Base-by-base conservation (phyloP, 2,329 filamentous ascomycete species). In the Claviceps quebecensis region DNA sequence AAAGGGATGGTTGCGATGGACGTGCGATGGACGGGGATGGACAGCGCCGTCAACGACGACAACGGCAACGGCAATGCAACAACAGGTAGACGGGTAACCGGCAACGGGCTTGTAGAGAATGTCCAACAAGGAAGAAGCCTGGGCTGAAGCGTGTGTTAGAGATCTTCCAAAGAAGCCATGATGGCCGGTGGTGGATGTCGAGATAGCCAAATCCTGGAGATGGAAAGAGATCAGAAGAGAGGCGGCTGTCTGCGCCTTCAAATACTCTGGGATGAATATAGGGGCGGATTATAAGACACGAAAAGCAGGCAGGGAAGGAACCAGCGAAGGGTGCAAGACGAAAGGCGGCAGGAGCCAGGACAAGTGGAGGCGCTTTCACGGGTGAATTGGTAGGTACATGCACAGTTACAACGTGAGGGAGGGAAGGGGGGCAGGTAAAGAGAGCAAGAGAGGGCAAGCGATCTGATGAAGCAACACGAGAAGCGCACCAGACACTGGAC, bases 91-190 rank as follows among this genome's bases (percentile, higher is more conserved):
- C 26, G 39, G 45, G 38, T 29, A 38, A 54, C 38, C 29, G 36
- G 48, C 36, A 53, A 46, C 45, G 51, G 47, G 44, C 17, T 48
- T 47, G 49, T 49, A 48, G 47, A 52, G 49, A 52, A 45, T 26
- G 51, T 50, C 53, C 53, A 52, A 45, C 41, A 51, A 43, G 41
- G 50, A 52, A 52, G 53, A 54, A 52, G 53, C 53, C 53, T 50
- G 50, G 43, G 47, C 29, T 48, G 34, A 48, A 48, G 50, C 50
- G 47, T 39, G 47, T 49, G 53, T 52, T 54, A 54, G 47, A 54
- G 53, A 52, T 48, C 53, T 45, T 49, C 45, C 49, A 52, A 40
- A 26, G 50, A 43, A 38, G 47, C 50, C 53, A 54, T 54, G 47
- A 37, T 50, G 50, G 47, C 50, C 22, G 47, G 39, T 49, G 39